Evolutionary conservation across 2,329 filamentous ascomycete species (phyloP), one percentile per base, ranked within the genome.

Genomic region (Cadophora sp.): DNA sequence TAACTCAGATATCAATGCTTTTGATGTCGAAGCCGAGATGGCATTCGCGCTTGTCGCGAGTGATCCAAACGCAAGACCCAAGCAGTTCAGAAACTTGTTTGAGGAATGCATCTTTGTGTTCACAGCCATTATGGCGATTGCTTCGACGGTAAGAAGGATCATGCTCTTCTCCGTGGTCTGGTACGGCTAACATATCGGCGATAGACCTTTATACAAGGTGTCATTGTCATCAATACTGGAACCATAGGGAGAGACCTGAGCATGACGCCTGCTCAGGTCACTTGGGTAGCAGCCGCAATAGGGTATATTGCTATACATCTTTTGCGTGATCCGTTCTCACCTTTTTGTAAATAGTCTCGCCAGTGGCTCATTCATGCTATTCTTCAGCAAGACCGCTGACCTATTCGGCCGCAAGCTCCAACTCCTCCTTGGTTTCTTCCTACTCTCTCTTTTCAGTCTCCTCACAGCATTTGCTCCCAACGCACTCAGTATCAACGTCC

Each of bases 251-350:
- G 58, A 62, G 65, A 67, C 16, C 62, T 69, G 8, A 56, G 37
- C 56, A 91, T 92, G 89, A 86, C 84, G 2, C 87, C 86, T 58
- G 86, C 88, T 1, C 83, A 92, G 73, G 86, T 92, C 27, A 89
- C 89, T 0, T 92, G 89, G 89, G 88, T 91, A 69, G 84, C 83
- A 58, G 88, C 88, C 8, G 84, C 88, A n/a, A 83, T 86, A 48
- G 86, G 86, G 80, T 86, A 79, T 79, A 40, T 46, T 11, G 19
- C 48, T 22, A 24, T 8, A 43, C 24, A 22, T 46, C 16, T 16
- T 24, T 8, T 14, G 7, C 27, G 14, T 16, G 8, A 11, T 19
- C 31, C 22, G 51, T 53, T 12, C 26, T 22, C 16, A 59, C 19
- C 12, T 24, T 22, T 5, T 7, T 3, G 43, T 9, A 26, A n/a